Evolutionary conservation across 805 yeast species (phyloP).

Genomic region (Myxozyma vanderwaltii): DNA sequence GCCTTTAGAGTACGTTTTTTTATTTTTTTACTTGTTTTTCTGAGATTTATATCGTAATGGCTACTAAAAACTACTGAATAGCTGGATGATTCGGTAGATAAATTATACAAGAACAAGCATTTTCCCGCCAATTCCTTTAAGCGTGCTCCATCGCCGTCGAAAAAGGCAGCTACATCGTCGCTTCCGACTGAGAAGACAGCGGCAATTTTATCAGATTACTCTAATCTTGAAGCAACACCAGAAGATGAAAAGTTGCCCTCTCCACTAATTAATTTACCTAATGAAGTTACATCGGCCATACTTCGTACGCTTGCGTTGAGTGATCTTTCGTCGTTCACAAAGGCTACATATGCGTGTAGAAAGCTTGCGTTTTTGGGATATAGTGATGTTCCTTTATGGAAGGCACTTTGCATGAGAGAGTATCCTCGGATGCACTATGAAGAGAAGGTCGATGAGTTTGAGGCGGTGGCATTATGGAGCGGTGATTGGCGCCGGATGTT

Average conservation of each 20-base stretch:
- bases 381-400: conserved; percentile 36
- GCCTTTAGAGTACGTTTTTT: conserved; percentile 58
- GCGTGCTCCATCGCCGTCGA: conserved; percentile 24
- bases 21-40: not conserved
- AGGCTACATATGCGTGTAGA: conserved; percentile 35
- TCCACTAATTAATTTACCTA: conserved; percentile 30
- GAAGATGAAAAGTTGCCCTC: conserved; percentile 27
- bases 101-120: conserved; percentile 57
- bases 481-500: conserved; percentile 54
- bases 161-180: conserved; percentile 21
- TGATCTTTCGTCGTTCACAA: conserved; percentile 37
- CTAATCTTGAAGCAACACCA: conserved; percentile 22
- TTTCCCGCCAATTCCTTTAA: conserved; percentile 33
- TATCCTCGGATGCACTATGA: conserved; percentile 36
- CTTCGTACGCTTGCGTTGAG: conserved; percentile 37
- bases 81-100: conserved; percentile 59
- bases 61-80: not conserved
- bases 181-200: conserved; percentile 11
- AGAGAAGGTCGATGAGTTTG: conserved; percentile 29
- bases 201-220: conserved; percentile 15
- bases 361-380: conserved; percentile 37
- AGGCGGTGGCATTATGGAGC: conserved; percentile 21
- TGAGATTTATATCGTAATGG: too few relatives aligned
- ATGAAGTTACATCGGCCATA: conserved; percentile 31
- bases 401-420: conserved; percentile 36